Base-by-base conservation (phyloP, 768 basidiomycete species). In the Lentinus brumalis region DNA sequence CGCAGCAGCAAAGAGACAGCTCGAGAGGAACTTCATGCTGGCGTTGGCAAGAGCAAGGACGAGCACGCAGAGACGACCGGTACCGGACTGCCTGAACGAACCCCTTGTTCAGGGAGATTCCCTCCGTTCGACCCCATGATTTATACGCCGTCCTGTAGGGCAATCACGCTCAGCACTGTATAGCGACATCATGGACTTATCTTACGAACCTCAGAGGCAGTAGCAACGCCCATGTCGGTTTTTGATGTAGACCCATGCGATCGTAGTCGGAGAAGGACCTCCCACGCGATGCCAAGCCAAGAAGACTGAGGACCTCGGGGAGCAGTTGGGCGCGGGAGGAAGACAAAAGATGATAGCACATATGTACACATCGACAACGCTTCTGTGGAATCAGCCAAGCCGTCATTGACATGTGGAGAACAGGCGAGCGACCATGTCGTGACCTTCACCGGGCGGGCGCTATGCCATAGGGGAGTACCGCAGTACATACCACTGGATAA, bases 211-310 rank as follows among this genome's bases (percentile, higher is more conserved):
- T 15, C 38, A 26, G 21, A 26, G 21, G 21, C 2, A 26, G 21
- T 26, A 26, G 21, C 21, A 26, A 26, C 21, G 21, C 21, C 21
- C 21, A 26, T 26, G 21, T 26, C 21, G 21, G 21, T 26, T 26
- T 26, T 26, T 14, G 21, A 14, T 3, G 11, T 7, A 26, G 40
- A 29, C 41, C 41, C 14, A 42, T n/a, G 41, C 14, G 41, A n/a
- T 42, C 41, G 41, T 7, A n/a, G 11, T n/a, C 11, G 39, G 30
- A n/a, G 12, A 39, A 26, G 29, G 30, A 3, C 16, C 5, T 1
- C 18, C 54, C 42, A 46, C 26, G 54, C 44, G 54, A 56, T 47
- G 54, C 54, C 54, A 56, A 56, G 54, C 44, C 30, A 31, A 47
- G 21, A 42, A 39, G 21, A 29, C 21, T 15, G 26, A 53, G 21